Evolutionary conservation across 257 asterid genomes (phyloP), one percentile per base, ranked within the genome.

Genomic region (Ilex aquifolium): DNA sequence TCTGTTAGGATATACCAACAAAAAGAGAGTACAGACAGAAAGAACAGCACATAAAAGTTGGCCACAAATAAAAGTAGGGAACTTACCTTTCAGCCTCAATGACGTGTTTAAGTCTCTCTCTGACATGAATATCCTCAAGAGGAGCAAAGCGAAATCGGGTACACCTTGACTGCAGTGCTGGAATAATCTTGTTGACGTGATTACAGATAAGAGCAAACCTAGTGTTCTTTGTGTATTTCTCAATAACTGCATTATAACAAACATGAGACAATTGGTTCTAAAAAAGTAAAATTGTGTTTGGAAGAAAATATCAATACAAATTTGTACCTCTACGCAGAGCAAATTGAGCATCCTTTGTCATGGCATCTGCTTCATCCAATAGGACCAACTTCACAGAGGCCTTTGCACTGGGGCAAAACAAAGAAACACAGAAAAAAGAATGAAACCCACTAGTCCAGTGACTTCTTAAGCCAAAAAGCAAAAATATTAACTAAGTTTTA

Each of bases 301-400:
- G 61, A 50, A 71, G 16, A 31, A 44, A 46, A 12, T 62, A 40
- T 61, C 46, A 68, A 51, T 52, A 52, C 40, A 16, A 36, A 36
- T 63, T 58, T 82, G 74, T 82, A 85, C 99, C 99, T 90, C 99
- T 84, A 10, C 99, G 99, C 31, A 93, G 82, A 65, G 99, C 96
- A 69, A 90, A 87, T 70, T 93, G 97, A 60, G 99, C 99, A 74
- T 93, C 99, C 85, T 93, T 93, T 60, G 97, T 93, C 99, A 93
- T 93, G 62, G 99, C 99, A 85, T 93, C 99, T 66, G 97, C 81
- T 77, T 93, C 99, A 56, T 93, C 99, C 90, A 93, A 73, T 53
- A 93, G 76, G 67, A 93, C 87, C 82, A 93, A 57, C 75, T 93
- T 93, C 44, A 93, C 95, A 53, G 95, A 69, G 59, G 82, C 54